Conservation (phyloP, 2,329 filamentous ascomycete genomes). For the Penicillium psychrosexuale region DNA sequence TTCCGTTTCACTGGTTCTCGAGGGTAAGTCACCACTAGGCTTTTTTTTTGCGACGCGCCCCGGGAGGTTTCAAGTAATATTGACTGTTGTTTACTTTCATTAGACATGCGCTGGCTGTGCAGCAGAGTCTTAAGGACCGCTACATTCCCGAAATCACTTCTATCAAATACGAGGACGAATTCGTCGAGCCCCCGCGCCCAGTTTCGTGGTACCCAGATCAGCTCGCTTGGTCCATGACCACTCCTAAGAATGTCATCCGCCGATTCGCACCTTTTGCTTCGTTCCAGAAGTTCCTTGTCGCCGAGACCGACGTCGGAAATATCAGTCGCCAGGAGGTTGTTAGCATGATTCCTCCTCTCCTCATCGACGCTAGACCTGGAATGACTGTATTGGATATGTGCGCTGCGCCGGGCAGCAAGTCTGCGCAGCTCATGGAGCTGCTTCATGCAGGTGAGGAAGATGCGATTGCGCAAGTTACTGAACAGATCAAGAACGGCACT, state of each 20-base stretch:
- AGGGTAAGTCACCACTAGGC: slow-evolving; percentile 55
- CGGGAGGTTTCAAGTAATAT: slow-evolving; percentile 1
- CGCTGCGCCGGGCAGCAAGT: slow-evolving; percentile 95
- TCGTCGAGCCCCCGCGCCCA: slow-evolving; percentile 75
- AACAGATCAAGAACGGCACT: slow-evolving; percentile 60
- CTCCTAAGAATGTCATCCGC: slow-evolving; percentile 90
- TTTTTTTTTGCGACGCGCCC: slow-evolving; percentile 1
- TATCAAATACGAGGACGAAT: slow-evolving; percentile 77
- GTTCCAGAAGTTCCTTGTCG: slow-evolving; percentile 97
- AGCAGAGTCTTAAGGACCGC: slow-evolving; percentile 78
- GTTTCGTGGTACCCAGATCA: slow-evolving; percentile 93
- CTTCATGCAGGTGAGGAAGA: slow-evolving; percentile 90
- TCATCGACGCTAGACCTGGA: slow-evolving; percentile 85
- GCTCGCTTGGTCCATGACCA: slow-evolving; percentile 97
- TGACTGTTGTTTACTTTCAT: slow-evolving; percentile 9
- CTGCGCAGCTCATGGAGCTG: slow-evolving; percentile 91
- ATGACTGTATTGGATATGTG: slow-evolving; percentile 96
- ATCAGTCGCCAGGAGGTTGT: slow-evolving; percentile 97
- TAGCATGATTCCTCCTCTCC: slow-evolving; percentile 95
- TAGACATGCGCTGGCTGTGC: slow-evolving; percentile 87
- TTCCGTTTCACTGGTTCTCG: slow-evolving; percentile 97
- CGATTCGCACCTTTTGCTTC: slow-evolving; percentile 90
- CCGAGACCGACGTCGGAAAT: slow-evolving; percentile 94
- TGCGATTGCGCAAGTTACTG: slow-evolving; percentile 69
- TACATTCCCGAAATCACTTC: slow-evolving; percentile 88